These are phyloP conservation scores for Pachyrhizus erosus DNA, from an alignment of 306 rosid species.

Conservation along the genomic window DNA sequence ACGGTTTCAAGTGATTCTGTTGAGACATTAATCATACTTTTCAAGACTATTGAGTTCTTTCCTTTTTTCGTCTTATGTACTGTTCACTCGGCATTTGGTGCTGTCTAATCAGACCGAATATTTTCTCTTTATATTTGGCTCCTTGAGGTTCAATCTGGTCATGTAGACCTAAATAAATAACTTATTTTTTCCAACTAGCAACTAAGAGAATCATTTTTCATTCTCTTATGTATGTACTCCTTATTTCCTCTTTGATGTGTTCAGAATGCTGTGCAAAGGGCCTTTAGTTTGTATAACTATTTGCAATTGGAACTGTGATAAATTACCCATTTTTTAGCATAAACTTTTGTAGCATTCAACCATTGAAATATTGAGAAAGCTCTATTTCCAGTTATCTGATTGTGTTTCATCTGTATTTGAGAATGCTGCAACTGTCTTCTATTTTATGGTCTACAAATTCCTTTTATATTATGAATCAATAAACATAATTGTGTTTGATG, in stretches of 20 bases:
- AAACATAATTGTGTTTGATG: no score
- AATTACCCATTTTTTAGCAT: background rate
- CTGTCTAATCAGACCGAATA: background rate
- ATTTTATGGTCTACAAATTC: constrained; percentile 1
- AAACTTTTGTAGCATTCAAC: background rate
- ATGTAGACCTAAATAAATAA: background rate
- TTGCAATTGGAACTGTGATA: background rate
- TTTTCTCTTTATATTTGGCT: background rate
- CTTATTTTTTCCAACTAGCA: background rate
- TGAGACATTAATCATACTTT: background rate
- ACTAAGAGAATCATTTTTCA: background rate
- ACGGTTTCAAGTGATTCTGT: background rate
- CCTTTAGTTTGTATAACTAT: background rate
- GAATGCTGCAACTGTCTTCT: background rate
- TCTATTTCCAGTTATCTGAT: background rate
- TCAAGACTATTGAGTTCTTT: background rate
- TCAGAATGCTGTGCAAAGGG: background rate
- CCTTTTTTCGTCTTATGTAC: background rate
- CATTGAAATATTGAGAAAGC: background rate
- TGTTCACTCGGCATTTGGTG: background rate
- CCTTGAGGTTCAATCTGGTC: background rate
- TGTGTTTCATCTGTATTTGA: background rate
- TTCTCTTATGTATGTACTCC: background rate
- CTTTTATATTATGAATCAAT: background rate
- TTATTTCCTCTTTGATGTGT: background rate